Conservation (phyloP, 2,329 filamentous ascomycete species). For the Cladosporium velox region DNA sequence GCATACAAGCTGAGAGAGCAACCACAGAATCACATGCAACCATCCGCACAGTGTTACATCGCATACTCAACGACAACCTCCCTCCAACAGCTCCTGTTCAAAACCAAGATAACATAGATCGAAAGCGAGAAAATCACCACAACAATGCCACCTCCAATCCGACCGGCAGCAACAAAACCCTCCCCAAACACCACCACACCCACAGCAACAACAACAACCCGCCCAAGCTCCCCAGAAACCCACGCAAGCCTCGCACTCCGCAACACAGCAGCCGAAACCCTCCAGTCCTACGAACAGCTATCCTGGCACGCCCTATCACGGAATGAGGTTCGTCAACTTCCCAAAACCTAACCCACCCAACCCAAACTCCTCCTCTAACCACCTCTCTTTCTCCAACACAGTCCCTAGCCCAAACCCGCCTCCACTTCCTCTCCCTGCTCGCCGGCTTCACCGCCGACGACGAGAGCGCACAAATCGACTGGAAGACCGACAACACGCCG, state of each 20-base stretch:
- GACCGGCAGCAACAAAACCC: background rate
- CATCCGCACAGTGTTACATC: background rate
- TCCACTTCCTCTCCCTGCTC: conserved; percentile 35
- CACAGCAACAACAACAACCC: background rate
- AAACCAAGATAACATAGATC: background rate
- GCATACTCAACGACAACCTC: background rate
- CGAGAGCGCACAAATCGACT: conserved; percentile 24
- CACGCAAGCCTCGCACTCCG: conserved; percentile 30
- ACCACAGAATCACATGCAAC: conserved; percentile 13
- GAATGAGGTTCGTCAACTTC: conserved; percentile 31
- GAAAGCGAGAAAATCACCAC: background rate
- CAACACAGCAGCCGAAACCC: conserved; percentile 31
- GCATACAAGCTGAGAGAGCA: background rate
- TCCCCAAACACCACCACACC: background rate
- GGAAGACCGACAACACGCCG: conserved; percentile 32
- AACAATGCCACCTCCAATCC: background rate
- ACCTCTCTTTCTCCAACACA: conserved; percentile 12
- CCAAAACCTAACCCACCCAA: background rate
- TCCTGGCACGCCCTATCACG: conserved; percentile 33
- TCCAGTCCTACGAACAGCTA: conserved; percentile 38
- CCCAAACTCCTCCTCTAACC: background rate
- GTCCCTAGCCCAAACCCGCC: conserved; percentile 38
- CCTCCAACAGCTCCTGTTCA: background rate
- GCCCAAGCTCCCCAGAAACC: conserved; percentile 28
- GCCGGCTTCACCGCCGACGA: conserved; percentile 33